Percentiles rank a stretch among this genome's conserved stretches.
These are phyloP conservation scores for Ploettnerulaceae sp. DNA, from an alignment of 2,329 filamentous ascomycete genomes.

Conservation along the genomic window DNA sequence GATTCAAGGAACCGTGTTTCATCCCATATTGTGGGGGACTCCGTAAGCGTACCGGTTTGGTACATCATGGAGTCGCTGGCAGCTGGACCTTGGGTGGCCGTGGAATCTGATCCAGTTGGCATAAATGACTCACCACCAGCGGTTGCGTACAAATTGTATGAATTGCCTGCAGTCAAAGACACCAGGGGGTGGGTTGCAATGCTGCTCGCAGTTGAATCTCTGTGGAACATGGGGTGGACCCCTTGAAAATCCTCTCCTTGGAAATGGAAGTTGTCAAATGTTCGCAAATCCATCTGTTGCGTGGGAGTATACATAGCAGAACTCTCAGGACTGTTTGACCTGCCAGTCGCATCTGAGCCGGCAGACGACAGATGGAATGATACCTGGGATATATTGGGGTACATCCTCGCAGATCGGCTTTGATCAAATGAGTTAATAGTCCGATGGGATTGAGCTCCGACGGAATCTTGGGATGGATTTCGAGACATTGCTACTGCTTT, in stretches of 20 bases:
- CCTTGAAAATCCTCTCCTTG: slow-evolving; percentile 27
- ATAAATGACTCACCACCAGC: slow-evolving; percentile 24
- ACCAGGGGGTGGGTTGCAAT: slow-evolving; percentile 19
- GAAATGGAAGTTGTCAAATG: slow-evolving; percentile 29
- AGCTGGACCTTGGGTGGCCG: slow-evolving; percentile 23
- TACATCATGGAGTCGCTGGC: slow-evolving; percentile 25
- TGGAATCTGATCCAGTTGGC: slow-evolving; percentile 20
- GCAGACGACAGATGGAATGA: slow-evolving; percentile 32
- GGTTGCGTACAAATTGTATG: slow-evolving; percentile 24
- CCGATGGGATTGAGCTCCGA: slow-evolving; percentile 28
- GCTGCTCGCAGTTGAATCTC: slow-evolving; percentile 21
- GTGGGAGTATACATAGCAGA: slow-evolving; percentile 29
- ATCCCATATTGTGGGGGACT: slow-evolving; percentile 29
- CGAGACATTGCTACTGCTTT: slow-evolving; percentile 30
- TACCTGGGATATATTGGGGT: slow-evolving; percentile 27
- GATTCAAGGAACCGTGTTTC: slow-evolving; percentile 25
- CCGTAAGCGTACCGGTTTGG: slow-evolving; percentile 18
- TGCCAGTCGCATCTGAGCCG: slow-evolving; percentile 31
- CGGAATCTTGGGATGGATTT: slow-evolving; percentile 30
- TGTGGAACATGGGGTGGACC: slow-evolving; percentile 24
- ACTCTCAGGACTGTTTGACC: slow-evolving; percentile 31
- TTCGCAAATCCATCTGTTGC: slow-evolving; percentile 29
- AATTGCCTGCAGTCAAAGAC: slow-evolving; percentile 23
- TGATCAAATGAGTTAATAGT: slow-evolving; percentile 31
- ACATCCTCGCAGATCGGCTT: slow-evolving; percentile 27